Evolutionary conservation across 2,329 filamentous ascomycete genomes (phyloP).

Genomic region (Huntiella omanensis): DNA sequence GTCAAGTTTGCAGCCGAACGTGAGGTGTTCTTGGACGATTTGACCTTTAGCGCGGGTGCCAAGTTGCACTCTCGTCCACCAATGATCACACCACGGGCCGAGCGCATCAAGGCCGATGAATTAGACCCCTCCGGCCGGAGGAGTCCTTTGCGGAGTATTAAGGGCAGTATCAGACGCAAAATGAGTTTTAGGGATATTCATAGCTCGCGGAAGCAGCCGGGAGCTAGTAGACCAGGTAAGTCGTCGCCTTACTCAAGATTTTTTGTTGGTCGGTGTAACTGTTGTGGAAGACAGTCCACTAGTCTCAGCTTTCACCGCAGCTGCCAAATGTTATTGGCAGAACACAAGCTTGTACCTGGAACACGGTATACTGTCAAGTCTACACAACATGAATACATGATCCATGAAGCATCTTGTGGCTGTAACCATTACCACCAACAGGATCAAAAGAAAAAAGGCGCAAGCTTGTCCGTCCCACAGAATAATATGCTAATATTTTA

Average conservation of each 20-base stretch:
- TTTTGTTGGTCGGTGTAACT: too few relatives aligned
- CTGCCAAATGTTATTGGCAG: too few relatives aligned
- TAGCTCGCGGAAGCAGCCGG: constrained; percentile 75
- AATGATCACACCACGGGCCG: constrained; percentile 61
- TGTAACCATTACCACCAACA: too few relatives aligned
- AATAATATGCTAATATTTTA: constrained; percentile 1
- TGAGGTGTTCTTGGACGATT: constrained; percentile 81
- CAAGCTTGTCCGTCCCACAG: too few relatives aligned
- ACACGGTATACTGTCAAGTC: too few relatives aligned
- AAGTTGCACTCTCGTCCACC: constrained; percentile 50
- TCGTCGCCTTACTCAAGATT: neutral
- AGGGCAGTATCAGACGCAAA: constrained; percentile 80
- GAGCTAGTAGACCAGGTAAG: constrained; percentile 51
- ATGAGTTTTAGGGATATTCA: constrained; percentile 92
- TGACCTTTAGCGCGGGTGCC: constrained; percentile 72
- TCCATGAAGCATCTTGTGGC: too few relatives aligned
- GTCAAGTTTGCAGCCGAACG: constrained; percentile 91
- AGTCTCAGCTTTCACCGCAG: neutral
- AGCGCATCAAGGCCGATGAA: constrained; percentile 66
- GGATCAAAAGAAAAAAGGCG: too few relatives aligned
- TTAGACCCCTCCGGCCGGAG: constrained; percentile 29
- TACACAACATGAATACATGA: too few relatives aligned
- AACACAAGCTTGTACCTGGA: too few relatives aligned
- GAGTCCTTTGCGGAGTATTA: constrained; percentile 38
- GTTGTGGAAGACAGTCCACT: neutral